Conservation (phyloP, 1,284 basidiomycete genomes). For the Malassezia restricta region DNA sequence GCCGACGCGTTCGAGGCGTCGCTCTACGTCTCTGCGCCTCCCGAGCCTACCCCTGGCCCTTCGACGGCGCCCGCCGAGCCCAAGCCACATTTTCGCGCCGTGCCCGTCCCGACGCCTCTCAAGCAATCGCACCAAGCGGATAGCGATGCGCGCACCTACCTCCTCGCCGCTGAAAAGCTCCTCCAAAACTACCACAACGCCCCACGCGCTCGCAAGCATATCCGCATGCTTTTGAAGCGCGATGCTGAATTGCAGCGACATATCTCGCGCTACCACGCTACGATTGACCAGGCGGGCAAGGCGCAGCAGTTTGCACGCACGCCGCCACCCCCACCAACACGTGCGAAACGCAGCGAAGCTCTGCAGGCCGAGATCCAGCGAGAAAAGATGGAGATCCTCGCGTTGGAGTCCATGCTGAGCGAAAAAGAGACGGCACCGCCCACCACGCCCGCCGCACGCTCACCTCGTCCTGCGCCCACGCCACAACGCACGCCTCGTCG, state of each 20-base stretch:
- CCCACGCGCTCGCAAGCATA: slow-evolving; percentile 37
- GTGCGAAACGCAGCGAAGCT: neutral
- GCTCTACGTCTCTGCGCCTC: slow-evolving; percentile 20
- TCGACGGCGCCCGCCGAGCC: neutral
- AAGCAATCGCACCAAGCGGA: slow-evolving; percentile 30
- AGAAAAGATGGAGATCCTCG: slow-evolving; percentile 43
- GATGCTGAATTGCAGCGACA: slow-evolving; percentile 21
- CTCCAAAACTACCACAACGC: slow-evolving; percentile 18
- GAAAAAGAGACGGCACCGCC: slow-evolving; percentile 19
- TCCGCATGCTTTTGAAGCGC: slow-evolving; percentile 33
- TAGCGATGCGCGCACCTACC: slow-evolving; percentile 8
- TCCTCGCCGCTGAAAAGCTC: slow-evolving; percentile 12
- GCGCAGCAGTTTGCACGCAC: slow-evolving; percentile 6
- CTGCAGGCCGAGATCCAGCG: slow-evolving; percentile 26
- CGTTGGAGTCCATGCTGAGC: slow-evolving; percentile 34
- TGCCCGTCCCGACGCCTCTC: slow-evolving; percentile 10
- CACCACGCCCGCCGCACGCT: neutral
- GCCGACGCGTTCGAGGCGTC: slow-evolving; percentile 35
- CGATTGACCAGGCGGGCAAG: slow-evolving; percentile 17
- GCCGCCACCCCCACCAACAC: neutral
- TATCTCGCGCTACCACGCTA: slow-evolving; percentile 20
- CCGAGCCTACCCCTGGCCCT: neutral
- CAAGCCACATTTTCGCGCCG: neutral
- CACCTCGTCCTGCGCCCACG: neutral
- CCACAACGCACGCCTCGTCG: neutral